Conservation (phyloP, 495 filamentous ascomycete species). For the Xylaria scruposa region DNA sequence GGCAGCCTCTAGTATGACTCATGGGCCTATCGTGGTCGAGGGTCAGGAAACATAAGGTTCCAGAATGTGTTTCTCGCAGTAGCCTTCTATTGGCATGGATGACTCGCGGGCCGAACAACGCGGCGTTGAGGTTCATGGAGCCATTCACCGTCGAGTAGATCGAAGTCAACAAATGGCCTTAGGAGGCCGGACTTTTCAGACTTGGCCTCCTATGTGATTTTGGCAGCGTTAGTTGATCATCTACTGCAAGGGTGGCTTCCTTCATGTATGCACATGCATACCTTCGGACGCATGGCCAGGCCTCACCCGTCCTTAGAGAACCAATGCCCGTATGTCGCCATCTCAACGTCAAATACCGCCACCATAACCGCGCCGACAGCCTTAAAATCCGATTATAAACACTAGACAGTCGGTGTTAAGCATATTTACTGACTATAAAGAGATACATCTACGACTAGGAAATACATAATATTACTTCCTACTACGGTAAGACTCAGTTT, state of each 20-base stretch:
- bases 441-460: no score
- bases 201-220: not conserved
- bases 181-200: not conserved
- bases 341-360: not conserved
- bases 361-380: not conserved
- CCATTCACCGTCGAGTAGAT: not conserved
- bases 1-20: not conserved
- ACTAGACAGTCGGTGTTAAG: not conserved
- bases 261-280: not conserved
- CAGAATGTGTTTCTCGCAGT: not conserved
- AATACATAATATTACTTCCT: no score
- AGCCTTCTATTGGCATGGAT: not conserved
- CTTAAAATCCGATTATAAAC: not conserved
- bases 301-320: not conserved
- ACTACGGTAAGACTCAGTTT: not conserved
- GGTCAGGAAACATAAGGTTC: not conserved
- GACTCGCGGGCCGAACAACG: not conserved
- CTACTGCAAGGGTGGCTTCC: not conserved
- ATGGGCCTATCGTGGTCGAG: not conserved
- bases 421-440: no score
- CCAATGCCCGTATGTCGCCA: not conserved
- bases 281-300: not conserved
- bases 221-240: no score
- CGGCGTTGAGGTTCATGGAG: not conserved
- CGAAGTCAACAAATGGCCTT: not conserved